Evolutionary conservation across 2,329 filamentous ascomycete species (phyloP).

Genomic region (Nannizzia gypsea): DNA sequence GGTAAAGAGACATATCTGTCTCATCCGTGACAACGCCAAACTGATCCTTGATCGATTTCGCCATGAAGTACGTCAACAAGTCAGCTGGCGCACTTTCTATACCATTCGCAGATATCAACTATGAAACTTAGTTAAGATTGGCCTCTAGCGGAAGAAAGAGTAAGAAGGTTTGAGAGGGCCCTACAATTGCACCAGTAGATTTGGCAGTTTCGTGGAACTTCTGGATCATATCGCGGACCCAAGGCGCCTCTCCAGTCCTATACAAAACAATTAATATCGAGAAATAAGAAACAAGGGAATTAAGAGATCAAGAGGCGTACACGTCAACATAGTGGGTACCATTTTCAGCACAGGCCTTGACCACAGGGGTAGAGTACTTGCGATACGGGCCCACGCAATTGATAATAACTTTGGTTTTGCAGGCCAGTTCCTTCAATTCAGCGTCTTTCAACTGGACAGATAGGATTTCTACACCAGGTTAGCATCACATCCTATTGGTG

Average conservation of each 20-base stretch:
- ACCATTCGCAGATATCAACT: slow-evolving; percentile 50
- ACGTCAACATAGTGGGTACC: slow-evolving; percentile 59
- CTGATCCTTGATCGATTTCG: slow-evolving; percentile 42
- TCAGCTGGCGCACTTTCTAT: slow-evolving; percentile 52
- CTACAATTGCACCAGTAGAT: slow-evolving; percentile 45
- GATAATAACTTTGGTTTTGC: slow-evolving; percentile 47
- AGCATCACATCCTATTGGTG: not conserved
- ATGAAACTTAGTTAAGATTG: slow-evolving; percentile 12
- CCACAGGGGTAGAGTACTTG: slow-evolving; percentile 51
- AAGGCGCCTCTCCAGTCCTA: slow-evolving; percentile 52
- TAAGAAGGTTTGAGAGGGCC: slow-evolving; percentile 23
- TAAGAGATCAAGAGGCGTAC: slow-evolving; percentile 17
- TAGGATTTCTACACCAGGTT: slow-evolving; percentile 16
- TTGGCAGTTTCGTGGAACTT: slow-evolving; percentile 51
- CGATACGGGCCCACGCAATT: slow-evolving; percentile 54
- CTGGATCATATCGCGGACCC: slow-evolving; percentile 50
- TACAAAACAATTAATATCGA: slow-evolving; percentile 5
- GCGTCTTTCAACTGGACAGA: slow-evolving; percentile 37
- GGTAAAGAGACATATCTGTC: slow-evolving; percentile 43
- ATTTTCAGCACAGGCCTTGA: slow-evolving; percentile 52
- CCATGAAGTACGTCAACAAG: slow-evolving; percentile 41
- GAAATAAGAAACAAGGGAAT: not conserved
- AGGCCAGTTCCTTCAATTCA: slow-evolving; percentile 41
- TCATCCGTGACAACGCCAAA: slow-evolving; percentile 40
- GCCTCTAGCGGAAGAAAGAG: not conserved